These are phyloP conservation scores for Entamoeba moshkovskii DNA, from an alignment of 208 protist genomes.

Conservation along the genomic window DNA sequence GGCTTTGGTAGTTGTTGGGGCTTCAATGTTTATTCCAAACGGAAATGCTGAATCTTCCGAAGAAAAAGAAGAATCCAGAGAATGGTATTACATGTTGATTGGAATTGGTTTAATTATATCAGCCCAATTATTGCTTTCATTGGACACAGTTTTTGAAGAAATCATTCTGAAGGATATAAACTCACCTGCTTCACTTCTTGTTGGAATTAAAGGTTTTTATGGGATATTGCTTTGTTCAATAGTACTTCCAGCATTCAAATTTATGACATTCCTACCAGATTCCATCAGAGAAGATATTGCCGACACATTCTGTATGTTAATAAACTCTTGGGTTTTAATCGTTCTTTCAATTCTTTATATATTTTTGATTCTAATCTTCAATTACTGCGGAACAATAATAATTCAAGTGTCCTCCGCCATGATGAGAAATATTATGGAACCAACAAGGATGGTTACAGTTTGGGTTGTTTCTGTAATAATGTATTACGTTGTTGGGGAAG, in stretches of 20 bases:
- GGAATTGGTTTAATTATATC: constrained; percentile 58
- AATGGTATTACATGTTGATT: constrained; percentile 31
- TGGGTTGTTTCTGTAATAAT: constrained; percentile 39
- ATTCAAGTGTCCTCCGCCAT: constrained; percentile 28
- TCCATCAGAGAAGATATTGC: constrained; percentile 19
- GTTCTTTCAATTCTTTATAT: constrained; percentile 25
- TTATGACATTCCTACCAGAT: neutral
- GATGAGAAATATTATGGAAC: constrained; percentile 37
- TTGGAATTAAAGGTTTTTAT: constrained; percentile 66
- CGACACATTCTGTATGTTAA: constrained; percentile 34
- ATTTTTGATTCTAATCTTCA: constrained; percentile 36
- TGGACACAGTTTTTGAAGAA: constrained; percentile 67
- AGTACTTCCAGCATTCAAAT: constrained; percentile 47
- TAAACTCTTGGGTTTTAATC: neutral
- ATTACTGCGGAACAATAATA: constrained; percentile 40
- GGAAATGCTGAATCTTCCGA: neutral
- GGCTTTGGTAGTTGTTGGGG: constrained; percentile 53
- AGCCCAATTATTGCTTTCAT: constrained; percentile 62
- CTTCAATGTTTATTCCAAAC: constrained; percentile 35
- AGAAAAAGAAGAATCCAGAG: neutral
- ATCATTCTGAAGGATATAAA: constrained; percentile 51
- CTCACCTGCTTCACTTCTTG: constrained; percentile 57
- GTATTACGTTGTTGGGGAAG: constrained; percentile 27
- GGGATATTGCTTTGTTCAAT: constrained; percentile 52
- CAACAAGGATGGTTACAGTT: constrained; percentile 35